Evolutionary conservation across 257 asterid genomes (phyloP).

Genomic region (Echites panduratus): DNA sequence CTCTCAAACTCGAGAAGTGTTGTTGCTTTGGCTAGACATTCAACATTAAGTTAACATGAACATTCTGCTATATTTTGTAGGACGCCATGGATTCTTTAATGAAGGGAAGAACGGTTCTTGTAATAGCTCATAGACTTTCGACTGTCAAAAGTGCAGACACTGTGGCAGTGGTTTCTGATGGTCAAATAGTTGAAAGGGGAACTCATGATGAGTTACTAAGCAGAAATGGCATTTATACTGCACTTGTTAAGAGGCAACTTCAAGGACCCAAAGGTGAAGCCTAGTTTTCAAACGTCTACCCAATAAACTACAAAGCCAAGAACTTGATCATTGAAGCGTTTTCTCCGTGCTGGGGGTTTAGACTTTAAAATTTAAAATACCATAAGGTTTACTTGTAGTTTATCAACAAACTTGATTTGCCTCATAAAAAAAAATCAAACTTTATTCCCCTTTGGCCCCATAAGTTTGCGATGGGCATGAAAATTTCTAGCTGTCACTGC

Average conservation of each 20-base stretch:
- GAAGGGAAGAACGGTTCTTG: slow-evolving; percentile 88
- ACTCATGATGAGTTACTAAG: slow-evolving; percentile 61
- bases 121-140: slow-evolving; percentile 86
- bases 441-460: background rate
- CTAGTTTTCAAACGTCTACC: background rate
- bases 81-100: slow-evolving; percentile 93
- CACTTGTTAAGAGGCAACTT: slow-evolving; percentile 71
- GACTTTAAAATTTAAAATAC: background rate
- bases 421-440: no score
- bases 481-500: no score
- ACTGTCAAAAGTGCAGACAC: slow-evolving; percentile 81
- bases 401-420: background rate
- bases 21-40: no score
- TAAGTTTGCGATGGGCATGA: no score
- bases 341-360: background rate
- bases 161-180: slow-evolving; percentile 78
- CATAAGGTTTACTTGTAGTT: no score
- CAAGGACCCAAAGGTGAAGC: slow-evolving; percentile 52
- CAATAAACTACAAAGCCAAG: background rate
- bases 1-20: no score
- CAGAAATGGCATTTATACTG: slow-evolving; percentile 62
- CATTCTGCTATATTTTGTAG: slow-evolving; percentile 20
- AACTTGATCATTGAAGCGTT: background rate
- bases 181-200: slow-evolving; percentile 76
- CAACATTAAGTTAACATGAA: background rate